Evolutionary conservation across 1,284 basidiomycete genomes (phyloP).

Genomic region (Coniferiporia weirii): DNA sequence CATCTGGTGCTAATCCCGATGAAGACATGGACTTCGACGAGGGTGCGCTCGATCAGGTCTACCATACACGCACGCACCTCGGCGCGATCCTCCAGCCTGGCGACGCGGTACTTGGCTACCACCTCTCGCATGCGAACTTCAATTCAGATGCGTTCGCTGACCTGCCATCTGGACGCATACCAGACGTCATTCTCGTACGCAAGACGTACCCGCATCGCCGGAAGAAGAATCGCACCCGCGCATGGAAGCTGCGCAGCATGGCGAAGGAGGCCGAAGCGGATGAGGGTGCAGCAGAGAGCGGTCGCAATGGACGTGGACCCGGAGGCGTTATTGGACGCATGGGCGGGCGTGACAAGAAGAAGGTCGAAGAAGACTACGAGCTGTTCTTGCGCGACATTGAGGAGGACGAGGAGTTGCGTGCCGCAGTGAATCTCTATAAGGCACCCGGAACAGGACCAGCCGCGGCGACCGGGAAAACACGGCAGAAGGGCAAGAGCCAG

Average conservation of each 20-base stretch:
- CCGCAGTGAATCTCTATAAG: conserved; percentile 87
- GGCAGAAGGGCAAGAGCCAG: conserved; percentile 41
- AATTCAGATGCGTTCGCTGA: conserved; percentile 85
- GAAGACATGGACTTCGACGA: conserved; percentile 51
- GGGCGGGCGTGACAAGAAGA: conserved; percentile 88
- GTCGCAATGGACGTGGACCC: conserved; percentile 33
- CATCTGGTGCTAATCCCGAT: conserved; percentile 41
- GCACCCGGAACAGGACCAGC: conserved; percentile 44
- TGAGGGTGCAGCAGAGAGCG: neutral
- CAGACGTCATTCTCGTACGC: conserved; percentile 91
- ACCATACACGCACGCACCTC: conserved; percentile 94
- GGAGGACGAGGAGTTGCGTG: conserved; percentile 92
- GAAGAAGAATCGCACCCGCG: conserved; percentile 84
- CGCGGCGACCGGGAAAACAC: conserved; percentile 43
- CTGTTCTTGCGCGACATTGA: conserved; percentile 93
- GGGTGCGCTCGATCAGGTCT: conserved; percentile 67
- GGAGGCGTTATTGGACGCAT: conserved; percentile 77
- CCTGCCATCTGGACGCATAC: conserved; percentile 72
- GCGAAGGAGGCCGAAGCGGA: conserved; percentile 70
- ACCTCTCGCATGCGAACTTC: conserved; percentile 86
- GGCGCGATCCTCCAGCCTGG: conserved; percentile 94
- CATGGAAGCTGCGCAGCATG: conserved; percentile 90
- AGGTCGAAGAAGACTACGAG: conserved; percentile 97
- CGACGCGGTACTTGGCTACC: conserved; percentile 89
- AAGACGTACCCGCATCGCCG: conserved; percentile 94